Percentiles rank a stretch among this genome's conserved stretches.
Evolutionary conservation across 2,329 filamentous ascomycete species (phyloP).

Genomic region (Amauroascus verrucosus): DNA sequence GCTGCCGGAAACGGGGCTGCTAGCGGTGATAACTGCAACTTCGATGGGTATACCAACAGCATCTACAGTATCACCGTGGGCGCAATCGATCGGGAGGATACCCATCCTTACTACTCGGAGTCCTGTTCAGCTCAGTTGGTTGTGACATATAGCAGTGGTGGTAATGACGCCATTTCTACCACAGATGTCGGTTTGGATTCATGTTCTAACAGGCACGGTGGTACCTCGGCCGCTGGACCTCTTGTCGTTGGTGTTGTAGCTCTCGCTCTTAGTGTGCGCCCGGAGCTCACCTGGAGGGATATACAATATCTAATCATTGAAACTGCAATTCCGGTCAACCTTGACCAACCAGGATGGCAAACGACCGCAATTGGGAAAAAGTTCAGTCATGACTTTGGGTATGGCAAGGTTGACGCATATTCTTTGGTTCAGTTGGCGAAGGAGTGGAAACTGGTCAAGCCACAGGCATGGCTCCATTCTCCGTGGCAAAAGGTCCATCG

Average conservation of each 20-base stretch:
- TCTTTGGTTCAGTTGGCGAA: slow-evolving; percentile 76
- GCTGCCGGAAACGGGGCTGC: slow-evolving; percentile 87
- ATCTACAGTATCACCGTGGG: slow-evolving; percentile 98
- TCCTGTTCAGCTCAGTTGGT: slow-evolving; percentile 91
- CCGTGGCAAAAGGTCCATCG: slow-evolving; percentile 89
- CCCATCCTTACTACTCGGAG: slow-evolving; percentile 94
- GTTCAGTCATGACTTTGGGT: slow-evolving; percentile 91
- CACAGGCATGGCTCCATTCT: slow-evolving; percentile 87
- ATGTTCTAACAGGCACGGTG: slow-evolving; percentile 76
- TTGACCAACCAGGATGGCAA: slow-evolving; percentile 68
- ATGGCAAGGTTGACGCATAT: slow-evolving; percentile 87
- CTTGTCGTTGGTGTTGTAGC: slow-evolving; percentile 88
- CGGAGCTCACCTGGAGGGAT: slow-evolving; percentile 86
- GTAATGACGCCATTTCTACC: slow-evolving; percentile 82
- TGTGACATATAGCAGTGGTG: slow-evolving; percentile 91
- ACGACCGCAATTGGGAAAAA: slow-evolving; percentile 68
- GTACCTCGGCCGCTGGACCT: slow-evolving; percentile 89
- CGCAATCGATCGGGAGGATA: slow-evolving; percentile 73
- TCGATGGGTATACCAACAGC: slow-evolving; percentile 98
- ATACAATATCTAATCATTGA: slow-evolving; percentile 83
- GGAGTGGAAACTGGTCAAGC: slow-evolving; percentile 78
- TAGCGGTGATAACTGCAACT: slow-evolving; percentile 92
- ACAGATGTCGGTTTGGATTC: slow-evolving; percentile 79
- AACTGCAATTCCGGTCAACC: slow-evolving; percentile 70
- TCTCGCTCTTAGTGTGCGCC: slow-evolving; percentile 71